A percentile compares a stretch with the other conserved stretches of the same genome.
These are phyloP conservation scores for Sporopachydermia quercuum DNA, from an alignment of 805 yeast species.

Conservation along the genomic window DNA sequence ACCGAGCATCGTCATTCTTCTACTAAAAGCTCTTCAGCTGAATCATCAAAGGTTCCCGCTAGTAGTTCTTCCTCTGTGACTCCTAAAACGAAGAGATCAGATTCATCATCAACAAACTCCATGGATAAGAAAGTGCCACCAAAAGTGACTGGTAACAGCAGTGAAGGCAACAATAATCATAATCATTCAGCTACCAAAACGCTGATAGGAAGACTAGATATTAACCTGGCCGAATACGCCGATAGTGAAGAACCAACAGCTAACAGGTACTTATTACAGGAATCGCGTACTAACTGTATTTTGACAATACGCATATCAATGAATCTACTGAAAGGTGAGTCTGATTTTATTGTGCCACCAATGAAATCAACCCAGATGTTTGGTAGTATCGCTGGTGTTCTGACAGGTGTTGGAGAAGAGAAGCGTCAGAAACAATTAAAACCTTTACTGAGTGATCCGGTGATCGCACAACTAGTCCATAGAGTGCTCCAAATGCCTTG, in stretches of 20 bases:
- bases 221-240: constrained; percentile 51
- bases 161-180: not conserved
- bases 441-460: not conserved
- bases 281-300: constrained; percentile 62
- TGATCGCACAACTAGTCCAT: not conserved
- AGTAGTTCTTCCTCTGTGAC: too few species aligned
- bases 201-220: constrained; percentile 38
- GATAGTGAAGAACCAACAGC: constrained; percentile 29
- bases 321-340: constrained; percentile 20
- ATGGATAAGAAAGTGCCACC: not conserved
- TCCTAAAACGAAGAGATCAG: not conserved
- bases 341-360: constrained; percentile 24
- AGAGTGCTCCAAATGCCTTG: not conserved
- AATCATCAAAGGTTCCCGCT: too few species aligned
- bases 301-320: constrained; percentile 38
- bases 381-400: constrained; percentile 26
- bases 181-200: constrained; percentile 17
- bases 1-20: not conserved
- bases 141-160: not conserved
- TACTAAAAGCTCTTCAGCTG: not conserved
- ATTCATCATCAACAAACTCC: not conserved
- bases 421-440: not conserved
- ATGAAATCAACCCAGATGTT: constrained; percentile 17
- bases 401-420: not conserved
- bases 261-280: constrained; percentile 46